These are phyloP conservation scores for Cucumis melo DNA, from an alignment of 306 rosid species.

Conservation along the genomic window DNA sequence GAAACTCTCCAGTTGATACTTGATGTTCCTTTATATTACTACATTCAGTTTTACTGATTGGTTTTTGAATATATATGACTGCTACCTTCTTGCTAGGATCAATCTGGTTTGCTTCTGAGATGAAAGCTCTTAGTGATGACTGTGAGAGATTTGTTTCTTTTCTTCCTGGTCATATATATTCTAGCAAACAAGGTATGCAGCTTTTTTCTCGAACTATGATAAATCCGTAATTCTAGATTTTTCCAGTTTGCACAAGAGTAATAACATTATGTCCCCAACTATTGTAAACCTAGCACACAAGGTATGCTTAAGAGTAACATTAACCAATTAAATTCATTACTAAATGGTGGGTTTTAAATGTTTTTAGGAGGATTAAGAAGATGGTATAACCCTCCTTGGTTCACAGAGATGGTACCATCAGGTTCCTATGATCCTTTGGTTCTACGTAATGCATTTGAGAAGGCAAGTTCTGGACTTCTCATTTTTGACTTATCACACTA, in stretches of 20 bases:
- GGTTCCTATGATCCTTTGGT: constrained; percentile 47
- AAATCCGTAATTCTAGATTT: not conserved
- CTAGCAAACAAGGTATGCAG: constrained; percentile 72
- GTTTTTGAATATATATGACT: not conserved
- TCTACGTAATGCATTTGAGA: constrained; percentile 72
- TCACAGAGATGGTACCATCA: constrained; percentile 54
- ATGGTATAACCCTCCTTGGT: constrained; percentile 97
- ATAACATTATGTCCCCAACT: not conserved
- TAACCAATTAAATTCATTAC: not conserved
- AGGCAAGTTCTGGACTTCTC: constrained; percentile 26
- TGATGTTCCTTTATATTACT: not conserved
- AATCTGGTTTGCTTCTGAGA: constrained; percentile 94
- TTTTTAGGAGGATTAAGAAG: constrained; percentile 74
- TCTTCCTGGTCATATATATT: constrained; percentile 93
- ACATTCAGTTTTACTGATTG: not conserved
- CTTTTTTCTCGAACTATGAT: not conserved
- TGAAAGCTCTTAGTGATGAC: constrained; percentile 95
- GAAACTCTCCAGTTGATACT: not conserved
- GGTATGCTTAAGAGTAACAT: not conserved
- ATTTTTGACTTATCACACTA: not conserved
- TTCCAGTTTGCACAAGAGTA: not conserved
- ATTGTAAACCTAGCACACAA: no score
- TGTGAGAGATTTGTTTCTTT: constrained; percentile 83
- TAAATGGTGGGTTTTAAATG: not conserved
- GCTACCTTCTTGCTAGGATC: constrained; percentile 51